Evolutionary conservation across 1,139 yeast species (phyloP), one percentile per base, ranked within the genome.

Genomic region (Hyphopichia khmerensis): DNA sequence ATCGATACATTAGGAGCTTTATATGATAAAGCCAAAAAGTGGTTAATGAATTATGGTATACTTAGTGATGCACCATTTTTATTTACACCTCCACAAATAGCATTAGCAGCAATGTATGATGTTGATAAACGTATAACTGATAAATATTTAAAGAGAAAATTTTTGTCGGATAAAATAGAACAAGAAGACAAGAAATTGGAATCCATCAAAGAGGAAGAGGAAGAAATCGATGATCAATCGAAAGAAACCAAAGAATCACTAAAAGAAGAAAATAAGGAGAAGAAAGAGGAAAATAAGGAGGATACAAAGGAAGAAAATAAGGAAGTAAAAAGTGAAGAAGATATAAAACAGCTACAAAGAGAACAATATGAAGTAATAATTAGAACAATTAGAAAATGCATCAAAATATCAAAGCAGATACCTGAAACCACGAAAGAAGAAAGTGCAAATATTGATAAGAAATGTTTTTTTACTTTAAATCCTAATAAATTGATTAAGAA

Each of bases 1-100:
- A 64, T 72, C 11, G 77, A 75, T 42, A 65, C 75, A 16, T 56
- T 80, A 21, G 82, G 80, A 1, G 68, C 70, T 41, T 69, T 78
- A 33, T 88, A 87, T 59, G 96, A 88, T 54, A 65, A 70, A 33
- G 88, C 96, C 2, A 79, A 85, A 51, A 72, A 69, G 27, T 67
- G 83, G 64, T 72, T 89, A 7, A 78, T 82, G 38, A 84, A 82
- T 16, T 77, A 87, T 45, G 74, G 71, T 0, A 62, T 90, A 39
- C 67, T 87, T 36, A 82, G 95, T 26, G 96, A 91, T 57, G 91
- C 80, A 3, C 69, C 77, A 14, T 91, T 89, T 53, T 67, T 82
- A 29, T 93, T 70, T 61, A 84, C 98, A 0, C 99, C 99, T 2
- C 96, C 99, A 1, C 99, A 93, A 55, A 87, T 93, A 32, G 96